These are phyloP conservation scores for Pinus albicaulis DNA, from an alignment of 75 land plant species.

Conservation along the genomic window DNA sequence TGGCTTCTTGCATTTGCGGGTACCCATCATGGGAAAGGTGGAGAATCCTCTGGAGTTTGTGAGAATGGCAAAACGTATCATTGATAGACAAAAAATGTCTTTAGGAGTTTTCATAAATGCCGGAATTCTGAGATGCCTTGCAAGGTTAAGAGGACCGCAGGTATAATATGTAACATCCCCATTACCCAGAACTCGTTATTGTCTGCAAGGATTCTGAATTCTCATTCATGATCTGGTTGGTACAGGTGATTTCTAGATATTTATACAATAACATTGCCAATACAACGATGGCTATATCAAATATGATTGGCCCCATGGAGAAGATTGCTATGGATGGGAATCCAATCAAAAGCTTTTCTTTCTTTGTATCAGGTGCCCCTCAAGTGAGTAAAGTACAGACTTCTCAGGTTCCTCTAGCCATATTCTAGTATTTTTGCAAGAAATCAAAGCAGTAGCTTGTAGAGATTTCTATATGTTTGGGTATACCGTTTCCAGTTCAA, in stretches of 20 bases:
- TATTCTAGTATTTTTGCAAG: too few relatives aligned
- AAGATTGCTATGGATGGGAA: slow-evolving; percentile 28
- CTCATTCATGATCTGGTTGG: too few relatives aligned
- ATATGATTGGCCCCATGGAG: slow-evolving; percentile 42
- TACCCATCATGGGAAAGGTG: background rate
- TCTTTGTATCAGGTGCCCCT: slow-evolving; percentile 31
- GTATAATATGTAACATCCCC: background rate
- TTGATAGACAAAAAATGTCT: background rate
- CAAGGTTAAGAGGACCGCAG: background rate
- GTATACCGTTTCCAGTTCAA: too few relatives aligned
- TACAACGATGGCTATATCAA: slow-evolving; percentile 38
- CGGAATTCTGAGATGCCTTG: background rate
- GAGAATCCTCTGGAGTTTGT: background rate
- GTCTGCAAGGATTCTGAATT: background rate
- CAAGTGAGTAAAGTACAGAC: slow-evolving; percentile 30
- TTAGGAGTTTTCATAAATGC: background rate
- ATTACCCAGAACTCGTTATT: background rate
- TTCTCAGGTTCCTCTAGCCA: background rate
- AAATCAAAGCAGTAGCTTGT: too few relatives aligned
- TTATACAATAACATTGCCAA: slow-evolving; percentile 7
- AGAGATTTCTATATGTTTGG: too few relatives aligned
- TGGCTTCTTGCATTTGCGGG: background rate
- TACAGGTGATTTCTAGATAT: background rate
- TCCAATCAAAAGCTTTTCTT: slow-evolving; percentile 28
- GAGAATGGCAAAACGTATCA: background rate